Base-by-base conservation (phyloP, 2,329 filamentous ascomycete species). In the Zymoseptoria crescenta region DNA sequence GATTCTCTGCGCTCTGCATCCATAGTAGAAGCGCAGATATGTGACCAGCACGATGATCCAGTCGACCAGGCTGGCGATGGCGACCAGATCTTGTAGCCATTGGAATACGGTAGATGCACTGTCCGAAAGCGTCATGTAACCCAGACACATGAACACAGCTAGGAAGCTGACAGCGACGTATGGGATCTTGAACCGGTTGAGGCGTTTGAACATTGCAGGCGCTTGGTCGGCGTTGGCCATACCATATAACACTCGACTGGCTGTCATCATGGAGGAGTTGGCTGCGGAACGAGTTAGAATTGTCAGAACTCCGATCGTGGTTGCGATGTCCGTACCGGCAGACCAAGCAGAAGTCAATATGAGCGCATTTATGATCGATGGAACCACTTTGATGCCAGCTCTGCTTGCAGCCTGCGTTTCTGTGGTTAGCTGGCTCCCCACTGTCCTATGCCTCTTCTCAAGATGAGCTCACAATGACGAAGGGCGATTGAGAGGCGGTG, bases 311-410 rank as follows among this genome's bases (percentile, higher is more conserved):
- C 10, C 2, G 5, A 10, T 13, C 13, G 5, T 3, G 9, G 10
- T 41, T 16, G 35, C n/a, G 35, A 13, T 4, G 10, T 41, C 8
- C 35, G 13, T 13, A 41, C 35, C 83, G 49, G 85, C 81, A 50
- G 77, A 81, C 58, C 85, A 73, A 30, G 85, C 83, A 8, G 82
- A 80, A 24, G 85, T 78, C 28, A 85, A 76, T 64, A 87, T 84
- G 54, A 87, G 79, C 13, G 80, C 83, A 70, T 88, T 88, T 77
- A 89, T 85, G 62, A 88, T 80, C 30, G 79, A 80, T 30, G 84
- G 83, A 19, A 88, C 78, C 2, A 80, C 80, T 1, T 71, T 69
- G 56, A 88, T 82, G 52, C 83, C 81, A n/a, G 84, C 83, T 63
- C 83, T 77, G 60, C 80, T 73, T 62, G 84, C 83, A 19, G 82